These are phyloP conservation scores for Creolimax fragrantissima DNA, from an alignment of 78 protist species.

Conservation along the genomic window DNA sequence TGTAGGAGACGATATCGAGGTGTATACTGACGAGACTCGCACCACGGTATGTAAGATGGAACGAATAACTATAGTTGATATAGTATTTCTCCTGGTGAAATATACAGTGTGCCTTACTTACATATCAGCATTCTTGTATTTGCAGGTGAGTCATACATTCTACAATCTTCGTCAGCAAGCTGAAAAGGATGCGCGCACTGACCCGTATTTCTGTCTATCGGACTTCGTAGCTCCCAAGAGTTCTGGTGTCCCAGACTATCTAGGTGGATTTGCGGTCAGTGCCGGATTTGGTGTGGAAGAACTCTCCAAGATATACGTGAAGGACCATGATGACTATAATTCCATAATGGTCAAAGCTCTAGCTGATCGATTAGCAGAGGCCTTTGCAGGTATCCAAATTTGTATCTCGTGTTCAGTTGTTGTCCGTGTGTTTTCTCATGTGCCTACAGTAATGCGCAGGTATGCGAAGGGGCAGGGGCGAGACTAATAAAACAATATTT, in stretches of 20 bases:
- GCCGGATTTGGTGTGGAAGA: conserved; percentile 81
- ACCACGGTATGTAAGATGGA: not conserved
- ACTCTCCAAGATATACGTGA: conserved; percentile 32
- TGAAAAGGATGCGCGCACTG: conserved; percentile 60
- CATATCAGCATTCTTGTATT: not conserved
- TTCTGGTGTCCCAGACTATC: conserved; percentile 66
- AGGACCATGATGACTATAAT: conserved; percentile 76
- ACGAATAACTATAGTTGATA: no score
- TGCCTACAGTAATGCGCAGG: not conserved
- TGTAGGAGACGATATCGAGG: conserved; percentile 82
- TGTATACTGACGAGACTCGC: conserved; percentile 70
- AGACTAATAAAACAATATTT: no score
- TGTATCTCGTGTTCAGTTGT: not conserved
- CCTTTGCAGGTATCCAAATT: conserved; percentile 37
- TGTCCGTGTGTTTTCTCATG: not conserved
- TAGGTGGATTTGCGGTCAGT: conserved; percentile 82
- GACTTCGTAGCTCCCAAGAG: conserved; percentile 89
- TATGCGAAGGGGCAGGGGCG: not conserved
- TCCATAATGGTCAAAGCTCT: conserved; percentile 88
- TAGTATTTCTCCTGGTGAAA: no score
- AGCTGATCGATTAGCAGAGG: conserved; percentile 86
- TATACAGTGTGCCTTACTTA: no score
- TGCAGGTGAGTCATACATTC: conserved; percentile 27
- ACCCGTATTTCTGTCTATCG: conserved; percentile 65
- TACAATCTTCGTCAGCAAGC: conserved; percentile 88